phyloP scores from a whole-genome alignment of 129 eudicot genomes.

The Kitagawia praeruptora region DNA sequence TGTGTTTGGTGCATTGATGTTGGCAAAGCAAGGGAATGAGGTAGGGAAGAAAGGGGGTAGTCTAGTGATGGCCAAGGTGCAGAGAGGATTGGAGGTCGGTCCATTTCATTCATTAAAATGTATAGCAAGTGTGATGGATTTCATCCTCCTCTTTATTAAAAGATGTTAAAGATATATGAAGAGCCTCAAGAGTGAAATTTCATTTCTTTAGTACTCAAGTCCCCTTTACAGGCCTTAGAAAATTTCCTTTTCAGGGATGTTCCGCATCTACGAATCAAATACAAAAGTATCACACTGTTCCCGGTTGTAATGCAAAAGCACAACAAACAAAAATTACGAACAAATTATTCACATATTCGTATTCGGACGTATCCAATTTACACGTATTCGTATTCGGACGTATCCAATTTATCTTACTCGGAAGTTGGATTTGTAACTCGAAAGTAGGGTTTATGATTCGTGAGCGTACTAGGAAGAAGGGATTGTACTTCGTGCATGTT shows the following conservation, averaged over 20 bases:
- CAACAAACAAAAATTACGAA: neutral
- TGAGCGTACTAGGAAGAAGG: no score
- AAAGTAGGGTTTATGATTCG: no score
- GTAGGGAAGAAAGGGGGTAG: slow-evolving; percentile 3
- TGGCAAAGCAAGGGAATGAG: neutral
- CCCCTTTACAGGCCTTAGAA: neutral
- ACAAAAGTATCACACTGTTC: neutral
- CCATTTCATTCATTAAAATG: neutral
- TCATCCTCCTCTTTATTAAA: neutral
- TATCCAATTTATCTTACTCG: neutral
- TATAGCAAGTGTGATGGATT: neutral
- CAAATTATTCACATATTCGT: no score
- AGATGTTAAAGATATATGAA: slow-evolving; percentile 10
- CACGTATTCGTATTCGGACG: no score
- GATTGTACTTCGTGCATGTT: no score
- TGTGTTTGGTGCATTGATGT: neutral
- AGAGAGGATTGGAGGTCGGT: neutral
- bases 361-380: no score
- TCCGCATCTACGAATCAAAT: neutral
- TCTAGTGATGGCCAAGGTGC: neutral
- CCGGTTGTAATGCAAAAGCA: neutral
- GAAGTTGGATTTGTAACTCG: no score
- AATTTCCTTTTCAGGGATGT: slow-evolving; percentile 8
- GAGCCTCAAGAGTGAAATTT: neutral
- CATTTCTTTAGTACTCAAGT: neutral